phyloP scores from a whole-genome alignment of 2,329 filamentous ascomycete genomes.

The Penicillium glabrum region DNA sequence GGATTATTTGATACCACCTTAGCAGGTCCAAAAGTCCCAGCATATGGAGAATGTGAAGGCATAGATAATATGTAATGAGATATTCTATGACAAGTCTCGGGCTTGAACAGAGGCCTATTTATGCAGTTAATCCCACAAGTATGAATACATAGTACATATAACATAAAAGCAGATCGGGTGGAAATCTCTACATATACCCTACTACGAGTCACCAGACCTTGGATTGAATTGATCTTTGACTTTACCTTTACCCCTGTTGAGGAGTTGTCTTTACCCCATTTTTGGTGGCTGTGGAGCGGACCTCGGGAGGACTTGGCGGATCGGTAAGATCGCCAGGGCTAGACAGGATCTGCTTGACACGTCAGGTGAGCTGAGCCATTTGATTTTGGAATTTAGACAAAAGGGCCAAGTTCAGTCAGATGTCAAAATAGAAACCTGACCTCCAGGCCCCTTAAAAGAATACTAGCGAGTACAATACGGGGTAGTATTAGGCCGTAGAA shows the following conservation, averaged over 20 bases:
- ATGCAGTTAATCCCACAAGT: too few species aligned
- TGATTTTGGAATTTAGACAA: not conserved
- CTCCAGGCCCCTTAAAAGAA: not conserved
- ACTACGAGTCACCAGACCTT: too few species aligned
- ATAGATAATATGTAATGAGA: too few species aligned
- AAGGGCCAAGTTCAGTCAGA: not conserved
- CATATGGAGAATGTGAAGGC: too few species aligned
- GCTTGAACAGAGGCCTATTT: too few species aligned
- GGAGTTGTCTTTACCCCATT: not conserved
- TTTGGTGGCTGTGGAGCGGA: not conserved
- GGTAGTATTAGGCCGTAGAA: not conserved
- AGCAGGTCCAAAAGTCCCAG: too few species aligned
- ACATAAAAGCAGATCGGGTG: too few species aligned
- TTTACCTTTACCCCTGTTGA: not conserved
- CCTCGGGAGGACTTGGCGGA: conserved; percentile 3
- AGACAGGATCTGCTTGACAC: not conserved
- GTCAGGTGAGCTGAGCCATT: not conserved
- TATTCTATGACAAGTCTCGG: too few species aligned
- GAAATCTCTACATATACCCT: too few species aligned
- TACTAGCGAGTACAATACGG: too few species aligned
- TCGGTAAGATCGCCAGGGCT: conserved; percentile 2
- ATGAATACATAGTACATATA: too few species aligned
- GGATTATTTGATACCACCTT: too few species aligned
- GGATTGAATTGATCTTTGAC: not conserved
- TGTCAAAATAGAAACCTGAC: not conserved